Evolutionary conservation across 106 monocot species (phyloP).

Genomic region (Dendrobium officinale): DNA sequence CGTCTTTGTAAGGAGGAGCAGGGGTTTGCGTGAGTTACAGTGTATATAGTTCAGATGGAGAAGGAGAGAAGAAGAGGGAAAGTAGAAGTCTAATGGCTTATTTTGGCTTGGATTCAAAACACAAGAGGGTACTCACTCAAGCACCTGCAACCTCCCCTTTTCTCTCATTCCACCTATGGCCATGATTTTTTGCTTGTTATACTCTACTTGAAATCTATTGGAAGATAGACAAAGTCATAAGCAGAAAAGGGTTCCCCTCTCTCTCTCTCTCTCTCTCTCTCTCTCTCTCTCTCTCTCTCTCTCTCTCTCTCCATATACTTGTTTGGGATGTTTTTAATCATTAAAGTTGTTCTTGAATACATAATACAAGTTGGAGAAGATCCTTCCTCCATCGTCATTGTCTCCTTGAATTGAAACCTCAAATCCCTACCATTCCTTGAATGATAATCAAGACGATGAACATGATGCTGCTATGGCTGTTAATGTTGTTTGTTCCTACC

Average conservation of each 20-base stretch:
- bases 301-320: conserved; percentile 68
- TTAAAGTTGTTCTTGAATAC: conserved; percentile 84
- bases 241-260: conserved; percentile 48
- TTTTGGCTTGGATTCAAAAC: too few relatives aligned
- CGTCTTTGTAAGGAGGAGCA: not conserved
- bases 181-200: conserved; percentile 1
- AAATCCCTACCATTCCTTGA: too few relatives aligned
- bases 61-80: conserved; percentile 10
- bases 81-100: not conserved
- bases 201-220: conserved; percentile 78
- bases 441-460: too few relatives aligned
- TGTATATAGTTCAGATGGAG: conserved; percentile 1
- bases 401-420: conserved; percentile 11
- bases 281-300: not conserved
- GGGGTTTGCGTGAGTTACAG: conserved; percentile 1
- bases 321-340: conserved; percentile 99
- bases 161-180: conserved; percentile 7
- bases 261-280: conserved; percentile 25
- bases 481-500: too few relatives aligned
- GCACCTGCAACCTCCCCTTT: conserved; percentile 17
- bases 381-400: not conserved
- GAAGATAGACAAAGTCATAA: conserved; percentile 97
- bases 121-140: not conserved
- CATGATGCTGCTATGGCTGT: too few relatives aligned
- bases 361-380: conserved; percentile 8